These are phyloP conservation scores for Begonia loranthoides DNA, from an alignment of 306 rosid species.

Conservation along the genomic window DNA sequence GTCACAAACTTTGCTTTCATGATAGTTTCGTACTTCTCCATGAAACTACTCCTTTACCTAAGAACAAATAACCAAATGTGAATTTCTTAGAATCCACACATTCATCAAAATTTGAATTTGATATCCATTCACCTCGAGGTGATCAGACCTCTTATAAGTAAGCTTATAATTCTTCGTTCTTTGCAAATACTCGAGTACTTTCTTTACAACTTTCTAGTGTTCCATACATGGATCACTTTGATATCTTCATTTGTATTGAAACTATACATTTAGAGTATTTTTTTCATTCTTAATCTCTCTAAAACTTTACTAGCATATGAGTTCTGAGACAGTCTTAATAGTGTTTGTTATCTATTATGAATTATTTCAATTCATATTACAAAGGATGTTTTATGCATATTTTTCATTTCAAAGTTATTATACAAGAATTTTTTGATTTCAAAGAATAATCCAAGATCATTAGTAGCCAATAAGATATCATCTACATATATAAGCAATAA, in stretches of 20 bases:
- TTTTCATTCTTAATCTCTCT: neutral
- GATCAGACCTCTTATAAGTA: no score
- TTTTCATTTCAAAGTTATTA: conserved; percentile 4
- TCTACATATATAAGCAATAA: no score
- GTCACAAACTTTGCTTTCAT: no score
- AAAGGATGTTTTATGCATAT: neutral
- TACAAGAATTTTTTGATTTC: no score
- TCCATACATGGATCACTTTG: conserved; percentile 4
- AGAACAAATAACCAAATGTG: no score
- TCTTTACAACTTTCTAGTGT: conserved; percentile 2
- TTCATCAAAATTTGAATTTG: neutral
- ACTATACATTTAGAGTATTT: neutral
- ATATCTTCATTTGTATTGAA: neutral
- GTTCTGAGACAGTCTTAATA: conserved; percentile 6
- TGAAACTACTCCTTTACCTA: neutral
- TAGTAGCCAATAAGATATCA: no score
- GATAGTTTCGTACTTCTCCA: neutral
- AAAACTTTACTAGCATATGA: neutral
- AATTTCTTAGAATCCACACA: neutral
- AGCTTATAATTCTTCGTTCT: no score
- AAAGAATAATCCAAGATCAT: no score
- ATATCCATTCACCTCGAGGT: no score
- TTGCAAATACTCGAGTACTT: neutral
- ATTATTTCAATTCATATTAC: neutral
- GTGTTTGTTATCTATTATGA: neutral